A percentile compares a stretch with the other conserved stretches of the same genome.
Evolutionary conservation across 257 asterid genomes (phyloP).

Genomic region (Echium plantagineum): DNA sequence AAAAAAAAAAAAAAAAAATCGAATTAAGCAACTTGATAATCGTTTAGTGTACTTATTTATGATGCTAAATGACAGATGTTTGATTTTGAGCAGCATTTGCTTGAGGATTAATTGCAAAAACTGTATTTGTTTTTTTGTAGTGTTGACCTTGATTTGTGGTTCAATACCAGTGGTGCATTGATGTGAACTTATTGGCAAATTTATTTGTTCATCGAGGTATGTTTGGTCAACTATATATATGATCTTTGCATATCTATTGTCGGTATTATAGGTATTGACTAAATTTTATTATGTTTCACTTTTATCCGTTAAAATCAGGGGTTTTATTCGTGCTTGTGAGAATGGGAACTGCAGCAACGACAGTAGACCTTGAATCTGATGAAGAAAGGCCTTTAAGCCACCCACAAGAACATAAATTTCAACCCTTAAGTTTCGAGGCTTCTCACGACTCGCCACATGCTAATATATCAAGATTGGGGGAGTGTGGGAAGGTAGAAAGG

Average conservation of each 20-base stretch:
- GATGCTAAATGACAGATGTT: background rate
- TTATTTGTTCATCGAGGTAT: background rate
- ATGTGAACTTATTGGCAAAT: background rate
- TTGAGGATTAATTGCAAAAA: too few relatives aligned
- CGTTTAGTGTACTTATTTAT: too few relatives aligned
- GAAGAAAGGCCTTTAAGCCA: constrained; percentile 53
- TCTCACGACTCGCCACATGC: constrained; percentile 26
- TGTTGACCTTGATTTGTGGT: constrained; percentile 8
- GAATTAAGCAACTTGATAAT: too few relatives aligned
- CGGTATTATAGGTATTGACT: background rate
- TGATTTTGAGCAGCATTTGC: background rate
- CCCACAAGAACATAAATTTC: constrained; percentile 28
- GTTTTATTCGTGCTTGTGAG: background rate
- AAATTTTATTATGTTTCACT: background rate
- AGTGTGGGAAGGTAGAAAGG: constrained; percentile 18
- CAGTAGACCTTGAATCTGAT: constrained; percentile 44
- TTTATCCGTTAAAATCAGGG: background rate
- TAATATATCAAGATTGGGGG: constrained; percentile 32
- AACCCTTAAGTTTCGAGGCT: constrained; percentile 40
- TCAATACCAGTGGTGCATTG: constrained; percentile 8
- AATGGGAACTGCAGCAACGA: constrained; percentile 36
- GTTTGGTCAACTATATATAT: background rate
- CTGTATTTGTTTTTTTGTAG: constrained; percentile 2
- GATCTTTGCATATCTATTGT: background rate
- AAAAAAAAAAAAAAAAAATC: too few relatives aligned